Evolutionary conservation across 352 stramenopile genomes (phyloP), one percentile per base, ranked within the genome.

Genomic region (Globisporangium mamillatum): DNA sequence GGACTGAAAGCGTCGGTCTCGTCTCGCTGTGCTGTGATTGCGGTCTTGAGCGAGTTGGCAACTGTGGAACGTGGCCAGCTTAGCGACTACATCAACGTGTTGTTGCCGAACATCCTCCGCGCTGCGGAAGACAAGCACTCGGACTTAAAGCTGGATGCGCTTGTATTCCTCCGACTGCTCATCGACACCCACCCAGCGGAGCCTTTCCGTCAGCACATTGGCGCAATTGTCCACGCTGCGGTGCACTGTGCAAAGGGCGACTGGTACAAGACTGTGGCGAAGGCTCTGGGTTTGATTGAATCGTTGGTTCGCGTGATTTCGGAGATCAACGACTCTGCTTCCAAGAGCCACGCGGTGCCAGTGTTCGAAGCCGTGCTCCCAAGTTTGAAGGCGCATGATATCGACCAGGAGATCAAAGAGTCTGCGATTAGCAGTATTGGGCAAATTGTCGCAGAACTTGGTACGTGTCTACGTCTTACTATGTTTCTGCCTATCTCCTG

Each of bases 371-470:
- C 95, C 5, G 91, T 99, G 18, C 75, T 99, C 70, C 94, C 96
- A 34, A 95, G 93, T n/a, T 82, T 99, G 38, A 90, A 97, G 66
- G 93, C 94, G 4, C 84, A 98, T 72, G 97, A 99, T 71, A 98
- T 99, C 60, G 98, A 99, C 69, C 96, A 99, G 79, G 98, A 99
- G 81, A 99, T 99, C 70, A 99, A 99, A 73, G 98, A 99, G 71
- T 92, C 95, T 62, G 92, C 92, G 10, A 98, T 98, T 67, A 88
- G 79, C 63, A 96, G 92, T 66, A 88, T 98, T 10, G 93, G 89
- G 2, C 86, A 97, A 64, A 82, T 98, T 55, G 82, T 98, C 38
- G 79, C 93, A 29, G 76, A 79, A 18, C 69, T 94, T 5, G 88
- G 80, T 88, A 63, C 58, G 76, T 80, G 18, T 24, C 10, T 60